Conservation (phyloP, 495 filamentous ascomycete species). For the Neurospora sp. region DNA sequence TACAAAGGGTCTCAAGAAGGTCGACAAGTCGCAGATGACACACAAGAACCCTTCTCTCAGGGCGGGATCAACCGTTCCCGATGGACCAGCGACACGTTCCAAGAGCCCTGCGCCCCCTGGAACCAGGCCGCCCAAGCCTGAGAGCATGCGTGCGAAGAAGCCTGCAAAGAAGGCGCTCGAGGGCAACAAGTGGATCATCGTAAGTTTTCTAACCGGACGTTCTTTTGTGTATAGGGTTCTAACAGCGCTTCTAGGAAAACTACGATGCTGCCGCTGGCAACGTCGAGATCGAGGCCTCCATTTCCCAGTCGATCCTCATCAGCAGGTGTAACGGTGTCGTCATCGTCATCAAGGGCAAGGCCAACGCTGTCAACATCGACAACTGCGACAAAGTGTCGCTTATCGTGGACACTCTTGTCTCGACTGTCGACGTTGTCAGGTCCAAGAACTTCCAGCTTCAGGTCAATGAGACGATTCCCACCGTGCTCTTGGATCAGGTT, state of each 20-base stretch:
- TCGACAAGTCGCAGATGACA: constrained; percentile 90
- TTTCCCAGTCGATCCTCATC: constrained; percentile 87
- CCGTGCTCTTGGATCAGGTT: constrained; percentile 82
- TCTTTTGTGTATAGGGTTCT: neutral
- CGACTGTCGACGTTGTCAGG: constrained; percentile 88
- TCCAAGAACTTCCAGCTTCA: constrained; percentile 85
- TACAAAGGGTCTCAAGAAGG: constrained; percentile 80
- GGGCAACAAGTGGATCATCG: constrained; percentile 89
- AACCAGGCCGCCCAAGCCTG: constrained; percentile 80
- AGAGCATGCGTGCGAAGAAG: constrained; percentile 88
- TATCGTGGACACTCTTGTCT: constrained; percentile 82
- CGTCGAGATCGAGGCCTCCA: constrained; percentile 64
- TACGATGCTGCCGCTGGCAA: constrained; percentile 66
- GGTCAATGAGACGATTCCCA: constrained; percentile 73
- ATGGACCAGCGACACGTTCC: constrained; percentile 44
- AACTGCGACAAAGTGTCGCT: constrained; percentile 77
- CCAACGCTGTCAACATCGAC: constrained; percentile 88
- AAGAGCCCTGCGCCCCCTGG: constrained; percentile 80
- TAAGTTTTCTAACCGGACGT: constrained; percentile 19
- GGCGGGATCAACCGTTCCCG: constrained; percentile 57
- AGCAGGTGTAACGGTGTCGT: constrained; percentile 83
- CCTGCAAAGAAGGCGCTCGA: constrained; percentile 85
- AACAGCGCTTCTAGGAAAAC: constrained; percentile 54
- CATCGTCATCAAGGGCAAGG: constrained; percentile 81
- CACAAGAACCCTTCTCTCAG: constrained; percentile 96